Percentiles rank a stretch among this genome's conserved stretches.
Evolutionary conservation across 2,329 filamentous ascomycete genomes (phyloP).

Genomic region (Cladosporium sp.): DNA sequence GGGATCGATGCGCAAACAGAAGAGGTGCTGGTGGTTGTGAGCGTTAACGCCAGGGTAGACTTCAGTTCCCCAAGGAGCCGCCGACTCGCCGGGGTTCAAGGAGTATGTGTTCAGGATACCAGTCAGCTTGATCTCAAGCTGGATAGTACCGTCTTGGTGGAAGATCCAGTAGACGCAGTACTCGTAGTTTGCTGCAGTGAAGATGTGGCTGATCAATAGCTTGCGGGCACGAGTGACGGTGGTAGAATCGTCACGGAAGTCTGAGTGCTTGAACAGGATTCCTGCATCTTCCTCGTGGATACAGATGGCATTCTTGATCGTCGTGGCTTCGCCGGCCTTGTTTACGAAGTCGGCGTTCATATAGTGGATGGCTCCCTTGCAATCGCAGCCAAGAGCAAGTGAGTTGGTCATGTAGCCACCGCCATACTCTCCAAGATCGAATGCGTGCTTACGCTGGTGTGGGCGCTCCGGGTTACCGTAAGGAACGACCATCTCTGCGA

Average conservation of each 20-base stretch:
- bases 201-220: constrained; percentile 85
- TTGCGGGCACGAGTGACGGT: constrained; percentile 86
- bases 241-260: constrained; percentile 86
- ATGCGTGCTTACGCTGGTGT: constrained; percentile 76
- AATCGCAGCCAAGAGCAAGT: constrained; percentile 75
- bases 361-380: constrained; percentile 89
- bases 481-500: constrained; percentile 92
- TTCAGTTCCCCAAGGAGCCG: constrained; percentile 84
- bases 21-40: constrained; percentile 94
- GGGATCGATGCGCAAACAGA: constrained; percentile 84
- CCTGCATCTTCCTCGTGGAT: constrained; percentile 93
- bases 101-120: constrained; percentile 91
- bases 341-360: constrained; percentile 86
- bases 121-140: constrained; percentile 86
- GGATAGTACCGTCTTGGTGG: constrained; percentile 88
- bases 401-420: constrained; percentile 84
- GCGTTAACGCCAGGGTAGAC: constrained; percentile 91
- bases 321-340: constrained; percentile 67
- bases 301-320: constrained; percentile 91
- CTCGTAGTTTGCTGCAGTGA: constrained; percentile 95
- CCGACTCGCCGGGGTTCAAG: constrained; percentile 78
- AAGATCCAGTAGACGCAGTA: constrained; percentile 87
- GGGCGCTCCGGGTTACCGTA: constrained; percentile 81
- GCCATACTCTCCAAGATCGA: constrained; percentile 77
- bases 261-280: constrained; percentile 84